Evolutionary conservation across 345 rosid species (phyloP).

Genomic region (Gynandropsis gynandra): DNA sequence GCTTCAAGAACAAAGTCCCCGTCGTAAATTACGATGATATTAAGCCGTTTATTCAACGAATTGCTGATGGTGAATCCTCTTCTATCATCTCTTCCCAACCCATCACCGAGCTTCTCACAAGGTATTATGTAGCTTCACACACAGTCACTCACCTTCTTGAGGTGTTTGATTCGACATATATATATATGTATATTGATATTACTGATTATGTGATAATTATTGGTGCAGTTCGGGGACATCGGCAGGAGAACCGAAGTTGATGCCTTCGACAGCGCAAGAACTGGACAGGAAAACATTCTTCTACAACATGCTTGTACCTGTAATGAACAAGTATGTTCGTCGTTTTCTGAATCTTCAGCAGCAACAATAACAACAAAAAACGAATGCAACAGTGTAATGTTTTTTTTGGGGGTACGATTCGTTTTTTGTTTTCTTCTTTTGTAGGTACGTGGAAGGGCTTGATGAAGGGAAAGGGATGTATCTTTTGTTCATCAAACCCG

Average conservation of each 20-base stretch:
- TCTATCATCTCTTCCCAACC: slow-evolving; percentile 63
- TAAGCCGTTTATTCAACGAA: slow-evolving; percentile 59
- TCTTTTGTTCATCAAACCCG: slow-evolving; percentile 74
- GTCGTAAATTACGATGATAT: slow-evolving; percentile 79
- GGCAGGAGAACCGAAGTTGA: slow-evolving; percentile 83
- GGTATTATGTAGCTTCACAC: too few species aligned
- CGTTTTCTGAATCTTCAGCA: neutral
- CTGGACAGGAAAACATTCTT: slow-evolving; percentile 82
- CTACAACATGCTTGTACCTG: slow-evolving; percentile 84
- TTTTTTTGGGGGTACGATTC: neutral
- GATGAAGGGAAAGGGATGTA: slow-evolving; percentile 96
- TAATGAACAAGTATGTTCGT: slow-evolving; percentile 69
- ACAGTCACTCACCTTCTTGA: neutral
- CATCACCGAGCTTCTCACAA: slow-evolving; percentile 82
- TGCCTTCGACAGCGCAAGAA: slow-evolving; percentile 94
- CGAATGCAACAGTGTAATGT: slow-evolving; percentile 33
- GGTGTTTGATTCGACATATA: neutral
- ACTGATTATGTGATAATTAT: slow-evolving; percentile 1
- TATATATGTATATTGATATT: neutral
- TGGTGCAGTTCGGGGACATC: slow-evolving; percentile 87
- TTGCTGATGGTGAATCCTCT: slow-evolving; percentile 66
- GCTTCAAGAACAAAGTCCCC: slow-evolving; percentile 63
- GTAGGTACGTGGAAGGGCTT: slow-evolving; percentile 71
- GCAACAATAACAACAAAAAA: neutral
- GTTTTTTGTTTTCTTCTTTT: slow-evolving; percentile 11